These are phyloP conservation scores for Macrolepiota fuliginosa DNA, from an alignment of 768 basidiomycete species.

Conservation along the genomic window DNA sequence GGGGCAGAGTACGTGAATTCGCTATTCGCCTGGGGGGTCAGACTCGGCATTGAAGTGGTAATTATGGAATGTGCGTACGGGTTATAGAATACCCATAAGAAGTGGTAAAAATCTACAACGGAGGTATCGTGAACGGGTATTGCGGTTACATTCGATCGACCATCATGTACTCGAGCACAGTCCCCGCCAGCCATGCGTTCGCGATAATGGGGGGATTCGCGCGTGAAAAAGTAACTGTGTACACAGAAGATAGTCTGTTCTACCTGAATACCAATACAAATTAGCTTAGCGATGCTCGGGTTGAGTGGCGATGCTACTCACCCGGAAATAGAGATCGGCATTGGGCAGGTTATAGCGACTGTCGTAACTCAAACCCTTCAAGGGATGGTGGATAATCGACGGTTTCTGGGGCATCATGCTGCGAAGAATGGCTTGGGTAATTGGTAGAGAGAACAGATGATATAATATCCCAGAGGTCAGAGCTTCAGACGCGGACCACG, in stretches of 20 bases:
- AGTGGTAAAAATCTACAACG: conserved; percentile 48
- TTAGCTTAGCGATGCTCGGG: background rate
- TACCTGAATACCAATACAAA: conserved; percentile 26
- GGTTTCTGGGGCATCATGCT: background rate
- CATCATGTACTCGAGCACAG: conserved; percentile 22
- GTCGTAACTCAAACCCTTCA: background rate
- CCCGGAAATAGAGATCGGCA: conserved; percentile 1
- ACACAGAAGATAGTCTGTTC: conserved; percentile 47
- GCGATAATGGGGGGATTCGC: conserved; percentile 48
- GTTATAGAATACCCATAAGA: conserved; percentile 66
- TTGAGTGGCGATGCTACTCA: background rate
- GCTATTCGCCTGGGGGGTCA: conserved; percentile 16
- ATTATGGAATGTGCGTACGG: conserved; percentile 35
- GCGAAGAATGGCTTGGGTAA: too few relatives aligned
- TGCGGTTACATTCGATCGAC: conserved; percentile 18
- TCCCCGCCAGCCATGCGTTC: conserved; percentile 25
- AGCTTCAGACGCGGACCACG: too few relatives aligned
- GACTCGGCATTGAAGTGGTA: background rate
- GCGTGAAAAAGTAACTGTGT: conserved; percentile 51
- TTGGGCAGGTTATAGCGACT: background rate
- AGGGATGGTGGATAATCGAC: too few relatives aligned
- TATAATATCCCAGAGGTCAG: too few relatives aligned
- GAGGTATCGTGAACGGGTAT: conserved; percentile 41
- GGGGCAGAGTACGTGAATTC: conserved; percentile 18
- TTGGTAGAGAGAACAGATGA: too few relatives aligned